Evolutionary conservation across 2,329 filamentous ascomycete species (phyloP), one percentile per base, ranked within the genome.

Genomic region (Lachnellula occidentalis): DNA sequence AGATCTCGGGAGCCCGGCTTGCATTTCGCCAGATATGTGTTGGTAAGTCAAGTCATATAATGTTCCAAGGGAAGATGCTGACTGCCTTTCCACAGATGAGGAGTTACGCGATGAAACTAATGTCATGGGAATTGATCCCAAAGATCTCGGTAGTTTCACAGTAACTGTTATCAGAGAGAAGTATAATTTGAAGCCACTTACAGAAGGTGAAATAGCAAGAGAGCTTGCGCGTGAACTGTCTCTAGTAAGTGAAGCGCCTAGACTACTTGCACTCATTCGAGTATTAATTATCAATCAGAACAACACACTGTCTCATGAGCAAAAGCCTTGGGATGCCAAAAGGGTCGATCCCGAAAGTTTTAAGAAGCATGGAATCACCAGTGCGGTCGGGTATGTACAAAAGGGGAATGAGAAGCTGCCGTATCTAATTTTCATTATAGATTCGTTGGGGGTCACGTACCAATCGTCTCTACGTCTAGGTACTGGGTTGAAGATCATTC

Each of bases 311-410:
- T 11, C n/a, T 21, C 15, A 11, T 21, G 19, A 17, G 11, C 41
- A 50, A 24, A 37, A 37, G 3, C 19, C 19, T 15, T 50, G 48
- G 48, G 36, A 56, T 39, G 42, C 12, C 7, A 19, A 45, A 4
- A 47, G 42, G 19, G 36, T 58, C 1, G 56, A 56, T 19, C 21
- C 31, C 12, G 34, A 48, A 15, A 58, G 34, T 22, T 55, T 45
- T 15, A 53, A 56, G 19, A 53, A 58, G 45, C 47, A 54, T 17
- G 54, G 51, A 2, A 51, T 57, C 19, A 52, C 45, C 0, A 48
- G n/a, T 8, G 34, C 51, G 15, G 14, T 36, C 22, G 14, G 22
- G 42, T 56, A 51, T 19, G 53, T 51, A 27, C 6, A 27, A 27
- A 27, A 24, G 3, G 11, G 51, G 45, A 48, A 7, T 55, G 49